Conservation (phyloP, 768 basidiomycete genomes). For the Leccinum sublutescens region DNA sequence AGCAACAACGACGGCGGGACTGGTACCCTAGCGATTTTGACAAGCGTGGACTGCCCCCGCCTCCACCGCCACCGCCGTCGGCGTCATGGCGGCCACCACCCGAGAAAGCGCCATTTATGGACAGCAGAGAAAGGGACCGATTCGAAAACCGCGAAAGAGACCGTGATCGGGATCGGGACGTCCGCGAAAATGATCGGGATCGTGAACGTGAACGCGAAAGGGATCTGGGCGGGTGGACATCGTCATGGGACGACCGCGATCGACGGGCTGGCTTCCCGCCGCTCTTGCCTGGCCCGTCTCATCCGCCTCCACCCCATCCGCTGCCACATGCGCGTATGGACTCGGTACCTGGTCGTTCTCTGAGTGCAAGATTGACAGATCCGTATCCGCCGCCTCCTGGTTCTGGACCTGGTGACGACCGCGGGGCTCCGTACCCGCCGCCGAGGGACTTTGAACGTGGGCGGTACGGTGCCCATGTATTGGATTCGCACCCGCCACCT, state of each 20-base stretch:
- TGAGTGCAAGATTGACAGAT: conserved; percentile 32
- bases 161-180: conserved; percentile 21
- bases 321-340: conserved; percentile 21
- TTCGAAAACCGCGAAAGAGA: conserved; percentile 37
- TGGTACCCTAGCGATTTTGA: conserved; percentile 42
- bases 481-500: conserved; percentile 20
- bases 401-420: conserved; percentile 12
- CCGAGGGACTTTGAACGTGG: conserved; percentile 32
- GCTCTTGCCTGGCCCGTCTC: conserved; percentile 7
- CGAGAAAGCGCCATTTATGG: conserved; percentile 31
- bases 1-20: conserved; percentile 27
- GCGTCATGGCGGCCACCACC: conserved; percentile 29
- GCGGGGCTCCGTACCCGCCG: conserved; percentile 19
- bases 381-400: conserved; percentile 14
- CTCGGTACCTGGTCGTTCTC: conserved; percentile 17
- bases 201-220: conserved; percentile 40
- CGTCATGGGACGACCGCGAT: conserved; percentile 40
- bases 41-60: conserved; percentile 27
- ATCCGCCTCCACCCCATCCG: too few species aligned
- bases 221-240: conserved; percentile 8
- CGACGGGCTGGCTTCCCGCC: conserved; percentile 32
- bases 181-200: conserved; percentile 40
- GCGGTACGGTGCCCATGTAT: conserved; percentile 18
- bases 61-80: conserved; percentile 1
- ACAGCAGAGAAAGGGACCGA: conserved; percentile 37